Evolutionary conservation across 2,329 filamentous ascomycete species (phyloP), one percentile per base, ranked within the genome.

Genomic region (Dothidotthia symphoricarpi): DNA sequence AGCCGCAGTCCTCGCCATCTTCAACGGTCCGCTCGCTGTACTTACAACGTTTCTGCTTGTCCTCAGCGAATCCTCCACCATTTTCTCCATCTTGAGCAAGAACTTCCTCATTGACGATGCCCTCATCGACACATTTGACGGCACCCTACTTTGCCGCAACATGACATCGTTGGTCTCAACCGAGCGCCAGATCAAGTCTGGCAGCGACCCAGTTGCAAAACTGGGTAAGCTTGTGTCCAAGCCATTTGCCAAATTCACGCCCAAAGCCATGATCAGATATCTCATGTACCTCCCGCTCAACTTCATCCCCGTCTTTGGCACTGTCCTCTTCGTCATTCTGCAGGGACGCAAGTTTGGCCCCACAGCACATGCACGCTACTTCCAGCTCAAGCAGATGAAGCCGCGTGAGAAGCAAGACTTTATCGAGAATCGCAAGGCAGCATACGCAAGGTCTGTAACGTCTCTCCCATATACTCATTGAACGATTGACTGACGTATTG

Each of bases 261-360:
- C 75, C 1, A 67, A 68, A 55, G 81, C 83, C 6, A 67, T 95
- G 29, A 70, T 95, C 26, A 76, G 87, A 28, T 91, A 91, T 57
- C 62, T 95, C 47, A 79, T 96, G 70, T 93, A 94, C 63, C 74
- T 95, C 28, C 90, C 91, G 9, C 75, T 97, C 44, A 97, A 96
- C 71, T 89, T 95, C 62, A 89, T 97, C 35, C 91, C 91, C 0
- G 77, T 96, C 0, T 80, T 95, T 13, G 91, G 91, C 5, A 95
- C 90, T 0, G 71, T 82, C 6, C 71, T 89, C 4, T 97, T 95
- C 66, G 77, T 96, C 24, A 64, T 85, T 17, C 63, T 94, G 12
- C 88, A 95, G 66, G 72, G 69, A 13, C 66, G 66, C 55, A 72
- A 71, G 41, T 63, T 70, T 16, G 80, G 76, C 2, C 79, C 80